These are phyloP conservation scores for Ciborinia camelliae DNA, from an alignment of 2,329 filamentous ascomycete genomes.

Conservation along the genomic window DNA sequence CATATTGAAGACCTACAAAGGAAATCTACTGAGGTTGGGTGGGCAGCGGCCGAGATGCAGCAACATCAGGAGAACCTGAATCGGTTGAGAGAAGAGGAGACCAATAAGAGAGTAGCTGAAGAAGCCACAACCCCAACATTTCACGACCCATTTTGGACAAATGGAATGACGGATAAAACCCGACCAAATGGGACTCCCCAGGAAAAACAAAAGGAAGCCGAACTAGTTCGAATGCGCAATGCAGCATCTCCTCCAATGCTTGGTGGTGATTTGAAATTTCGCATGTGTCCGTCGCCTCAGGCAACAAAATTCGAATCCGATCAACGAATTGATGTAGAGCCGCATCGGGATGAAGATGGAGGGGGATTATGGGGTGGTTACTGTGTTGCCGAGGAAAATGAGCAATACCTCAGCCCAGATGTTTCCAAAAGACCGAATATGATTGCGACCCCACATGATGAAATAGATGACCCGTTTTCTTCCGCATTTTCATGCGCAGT, in stretches of 20 bases:
- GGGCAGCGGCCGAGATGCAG: conserved; percentile 38
- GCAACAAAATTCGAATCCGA: conserved; percentile 80
- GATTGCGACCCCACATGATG: conserved; percentile 40
- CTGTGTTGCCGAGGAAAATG: conserved; percentile 47
- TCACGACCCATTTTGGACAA: conserved; percentile 38
- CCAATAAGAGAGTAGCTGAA: conserved; percentile 36
- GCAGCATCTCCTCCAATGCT: conserved; percentile 78
- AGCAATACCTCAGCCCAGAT: conserved; percentile 38
- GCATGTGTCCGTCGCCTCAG: conserved; percentile 77
- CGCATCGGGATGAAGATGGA: conserved; percentile 54
- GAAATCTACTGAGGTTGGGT: conserved; percentile 36
- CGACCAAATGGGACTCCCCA: conserved; percentile 21
- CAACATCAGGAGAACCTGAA: conserved; percentile 37
- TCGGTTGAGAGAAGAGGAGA: conserved; percentile 36
- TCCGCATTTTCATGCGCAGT: conserved; percentile 30
- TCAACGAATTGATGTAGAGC: conserved; percentile 55
- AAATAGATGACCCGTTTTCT: conserved; percentile 39
- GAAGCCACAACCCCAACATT: conserved; percentile 36
- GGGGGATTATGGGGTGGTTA: conserved; percentile 76
- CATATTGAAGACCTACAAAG: conserved; percentile 25
- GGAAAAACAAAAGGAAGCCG: conserved; percentile 34
- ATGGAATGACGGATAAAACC: conserved; percentile 36
- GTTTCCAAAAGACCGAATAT: conserved; percentile 33
- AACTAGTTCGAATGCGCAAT: conserved; percentile 53
- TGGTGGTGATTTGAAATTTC: conserved; percentile 75